phyloP scores from a whole-genome alignment of 2,329 filamentous ascomycete genomes.

The Beauveria brongniartii region DNA sequence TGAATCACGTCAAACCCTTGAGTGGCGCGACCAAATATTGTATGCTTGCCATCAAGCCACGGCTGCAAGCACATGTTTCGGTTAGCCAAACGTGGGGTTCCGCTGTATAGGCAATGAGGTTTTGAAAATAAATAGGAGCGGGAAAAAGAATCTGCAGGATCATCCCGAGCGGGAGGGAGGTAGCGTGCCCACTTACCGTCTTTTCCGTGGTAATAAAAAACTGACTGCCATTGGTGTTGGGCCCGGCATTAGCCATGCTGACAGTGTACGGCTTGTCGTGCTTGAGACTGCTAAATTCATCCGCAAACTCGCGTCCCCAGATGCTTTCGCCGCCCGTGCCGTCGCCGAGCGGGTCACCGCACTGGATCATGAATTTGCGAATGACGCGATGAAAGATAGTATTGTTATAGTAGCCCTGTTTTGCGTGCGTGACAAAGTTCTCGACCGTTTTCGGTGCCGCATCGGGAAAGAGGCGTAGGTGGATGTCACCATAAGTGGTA shows the following conservation, averaged over 20 bases:
- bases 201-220: constrained; percentile 99
- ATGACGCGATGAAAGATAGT: constrained; percentile 97
- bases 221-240: constrained; percentile 90
- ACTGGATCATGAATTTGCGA: constrained; percentile 98
- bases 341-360: constrained; percentile 87
- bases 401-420: constrained; percentile 91
- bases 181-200: constrained; percentile 50
- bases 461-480: constrained; percentile 85
- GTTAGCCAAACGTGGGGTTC: constrained; percentile 10
- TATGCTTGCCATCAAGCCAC: constrained; percentile 95
- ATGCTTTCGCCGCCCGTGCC: constrained; percentile 80
- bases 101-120: neutral
- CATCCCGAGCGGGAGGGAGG: constrained; percentile 2
- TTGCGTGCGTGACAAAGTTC: constrained; percentile 90
- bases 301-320: constrained; percentile 92
- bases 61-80: constrained; percentile 40
- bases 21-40: constrained; percentile 85
- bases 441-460: constrained; percentile 91
- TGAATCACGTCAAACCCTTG: constrained; percentile 91
- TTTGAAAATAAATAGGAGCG: neutral
- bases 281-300: constrained; percentile 84
- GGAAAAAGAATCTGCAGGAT: constrained; percentile 6
- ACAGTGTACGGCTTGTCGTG: constrained; percentile 96
- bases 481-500: constrained; percentile 89
- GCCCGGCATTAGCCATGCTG: constrained; percentile 96